phyloP scores from a whole-genome alignment of 108 stramenopile genomes.

The Conticribra weissflogii region DNA sequence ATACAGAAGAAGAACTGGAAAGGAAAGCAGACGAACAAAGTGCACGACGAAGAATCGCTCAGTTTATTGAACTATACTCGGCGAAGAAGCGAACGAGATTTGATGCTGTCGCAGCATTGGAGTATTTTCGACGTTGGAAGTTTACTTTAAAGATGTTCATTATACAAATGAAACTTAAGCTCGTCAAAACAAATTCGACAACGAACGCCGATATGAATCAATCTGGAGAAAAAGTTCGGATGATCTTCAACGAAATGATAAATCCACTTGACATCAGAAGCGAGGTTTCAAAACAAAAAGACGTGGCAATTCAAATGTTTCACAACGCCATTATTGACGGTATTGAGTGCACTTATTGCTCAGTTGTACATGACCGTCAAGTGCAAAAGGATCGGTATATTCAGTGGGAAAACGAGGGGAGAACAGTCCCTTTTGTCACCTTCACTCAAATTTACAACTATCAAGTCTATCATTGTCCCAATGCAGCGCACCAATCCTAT shows the following conservation, averaged over 20 bases:
- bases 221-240: background rate
- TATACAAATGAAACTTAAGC: background rate
- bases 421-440: background rate
- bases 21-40: constrained; percentile 25
- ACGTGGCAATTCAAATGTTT: background rate
- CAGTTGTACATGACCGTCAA: constrained; percentile 3
- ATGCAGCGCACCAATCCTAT: constrained; percentile 1
- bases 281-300: background rate
- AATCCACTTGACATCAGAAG: constrained; percentile 2
- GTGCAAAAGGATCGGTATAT: background rate
- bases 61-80: background rate
- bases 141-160: constrained; percentile 6
- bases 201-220: no score
- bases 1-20: constrained; percentile 19
- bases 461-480: background rate
- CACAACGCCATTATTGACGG: constrained; percentile 19
- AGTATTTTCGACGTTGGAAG: constrained; percentile 8
- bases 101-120: constrained; percentile 10
- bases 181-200: background rate
- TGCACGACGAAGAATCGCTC: constrained; percentile 7
- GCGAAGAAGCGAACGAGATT: background rate
- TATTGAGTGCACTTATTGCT: constrained; percentile 34
- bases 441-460: constrained; percentile 14
- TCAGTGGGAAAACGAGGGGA: background rate
- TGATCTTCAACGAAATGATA: background rate